Base-by-base conservation (phyloP, 2,329 filamentous ascomycete genomes). In the Coniochaeta sp. region DNA sequence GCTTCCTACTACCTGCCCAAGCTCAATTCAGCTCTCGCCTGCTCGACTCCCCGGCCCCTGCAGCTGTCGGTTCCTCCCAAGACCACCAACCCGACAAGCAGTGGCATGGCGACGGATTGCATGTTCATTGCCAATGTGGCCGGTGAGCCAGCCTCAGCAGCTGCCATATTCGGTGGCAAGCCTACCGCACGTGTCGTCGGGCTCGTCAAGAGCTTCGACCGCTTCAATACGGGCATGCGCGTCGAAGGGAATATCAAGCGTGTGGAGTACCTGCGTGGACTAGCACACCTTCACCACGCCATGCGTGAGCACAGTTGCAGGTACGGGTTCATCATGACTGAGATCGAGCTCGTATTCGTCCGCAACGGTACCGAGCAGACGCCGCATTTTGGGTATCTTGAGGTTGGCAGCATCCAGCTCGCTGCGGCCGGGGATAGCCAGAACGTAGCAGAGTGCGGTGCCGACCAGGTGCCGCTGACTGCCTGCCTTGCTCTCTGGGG, bases 171-270 rank as follows among this genome's bases (percentile, higher is more conserved):
- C 61, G 77, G 77, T 56, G 77, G 77, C 59, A 77, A 77, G 70
- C 75, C 77, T 14, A 75, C 74, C 2, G 75, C 76, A n/a, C 76
- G 75, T 60, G 74, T 77, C 16, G 77, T 79, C 52, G 77, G 93
- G 7, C 82, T 97, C n/a, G 89, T 96, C 67, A 93, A 93, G 75
- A 89, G 87, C 71, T 97, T 93, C 71, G 90, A 96, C 73, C 88
- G 90, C 68, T 97, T 96, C 89, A 96, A 96, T 80, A 95, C 91
- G 1, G 90, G 90, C 63, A 96, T 96, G 90, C 90, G 92, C 62
- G 86, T 88, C 62, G 91, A 96, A 73, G 87, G 87, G 52, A 91
- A 93, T 64, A 84, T 91, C 73, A 89, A 92, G 75, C 89, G 90
- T 61, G 90, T 96, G 61, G 87, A 93, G 74, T 97, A 97, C 77